A percentile compares a stretch with the other conserved stretches of the same genome.
These are phyloP conservation scores for Dissophora globulifera DNA, from an alignment of 192 early-diverging fungal genomes.

Conservation along the genomic window DNA sequence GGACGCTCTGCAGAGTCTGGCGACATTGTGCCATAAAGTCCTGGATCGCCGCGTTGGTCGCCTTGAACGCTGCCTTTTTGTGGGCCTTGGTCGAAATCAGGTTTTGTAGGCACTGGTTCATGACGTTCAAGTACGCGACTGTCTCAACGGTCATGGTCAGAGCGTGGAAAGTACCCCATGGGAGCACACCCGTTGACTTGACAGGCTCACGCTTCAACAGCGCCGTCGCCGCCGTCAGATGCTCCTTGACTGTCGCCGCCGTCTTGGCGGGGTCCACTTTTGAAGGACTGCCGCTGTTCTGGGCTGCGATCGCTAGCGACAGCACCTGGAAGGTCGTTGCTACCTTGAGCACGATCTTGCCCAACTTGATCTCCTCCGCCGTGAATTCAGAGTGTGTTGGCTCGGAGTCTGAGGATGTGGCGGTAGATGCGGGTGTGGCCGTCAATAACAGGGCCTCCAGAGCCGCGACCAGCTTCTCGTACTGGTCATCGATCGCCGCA, in stretches of 20 bases:
- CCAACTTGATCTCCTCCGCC: constrained; percentile 28
- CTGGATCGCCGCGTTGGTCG: constrained; percentile 20
- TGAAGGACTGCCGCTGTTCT: constrained; percentile 33
- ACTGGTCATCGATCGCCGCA: constrained; percentile 18
- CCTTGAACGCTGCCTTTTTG: constrained; percentile 48
- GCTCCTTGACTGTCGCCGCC: constrained; percentile 31
- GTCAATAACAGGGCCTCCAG: constrained; percentile 6
- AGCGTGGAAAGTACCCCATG: constrained; percentile 35
- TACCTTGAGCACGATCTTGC: constrained; percentile 20
- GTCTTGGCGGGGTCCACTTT: constrained; percentile 44
- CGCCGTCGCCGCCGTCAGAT: neutral
- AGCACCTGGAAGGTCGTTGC: constrained; percentile 31
- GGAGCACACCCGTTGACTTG: constrained; percentile 41
- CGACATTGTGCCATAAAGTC: constrained; percentile 46
- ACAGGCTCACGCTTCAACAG: constrained; percentile 35
- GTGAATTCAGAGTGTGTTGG: constrained; percentile 24
- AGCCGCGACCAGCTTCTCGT: constrained; percentile 17
- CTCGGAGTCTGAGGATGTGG: too few relatives aligned
- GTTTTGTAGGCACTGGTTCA: constrained; percentile 39
- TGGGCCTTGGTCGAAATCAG: constrained; percentile 40
- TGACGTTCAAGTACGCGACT: constrained; percentile 35
- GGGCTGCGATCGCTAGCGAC: constrained; percentile 25
- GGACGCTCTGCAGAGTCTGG: constrained; percentile 27
- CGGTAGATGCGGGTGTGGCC: too few relatives aligned
- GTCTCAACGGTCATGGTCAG: constrained; percentile 36